Conservation (phyloP, 1,284 basidiomycete genomes). For the Dichomitus squalens region DNA sequence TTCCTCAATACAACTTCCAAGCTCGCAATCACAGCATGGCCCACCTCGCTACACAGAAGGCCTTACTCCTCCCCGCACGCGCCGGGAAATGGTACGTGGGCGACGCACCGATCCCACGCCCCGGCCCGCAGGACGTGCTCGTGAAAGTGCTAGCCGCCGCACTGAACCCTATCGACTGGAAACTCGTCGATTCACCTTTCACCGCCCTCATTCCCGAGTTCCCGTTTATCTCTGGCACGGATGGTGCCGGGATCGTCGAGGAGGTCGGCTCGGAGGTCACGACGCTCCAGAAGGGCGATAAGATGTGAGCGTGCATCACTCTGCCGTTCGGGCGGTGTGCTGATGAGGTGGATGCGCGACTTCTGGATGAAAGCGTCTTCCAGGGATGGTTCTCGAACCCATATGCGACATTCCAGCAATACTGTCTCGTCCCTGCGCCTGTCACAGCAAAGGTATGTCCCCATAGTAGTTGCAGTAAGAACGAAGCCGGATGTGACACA, state of each 20-base stretch:
- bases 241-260: slow-evolving; percentile 59
- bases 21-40: background rate
- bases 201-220: slow-evolving; percentile 36
- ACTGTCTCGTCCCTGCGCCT: slow-evolving; percentile 32
- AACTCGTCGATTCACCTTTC: slow-evolving; percentile 32
- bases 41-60: slow-evolving; percentile 22
- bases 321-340: background rate
- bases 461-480: too few species aligned
- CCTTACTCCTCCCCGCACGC: slow-evolving; percentile 26
- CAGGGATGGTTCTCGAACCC: slow-evolving; percentile 26
- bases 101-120: slow-evolving; percentile 27
- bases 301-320: slow-evolving; percentile 3
- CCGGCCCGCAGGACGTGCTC: slow-evolving; percentile 43
- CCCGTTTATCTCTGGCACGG: slow-evolving; percentile 55
- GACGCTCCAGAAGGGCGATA: slow-evolving; percentile 54
- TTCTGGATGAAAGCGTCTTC: slow-evolving; percentile 25
- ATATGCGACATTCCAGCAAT: slow-evolving; percentile 38
- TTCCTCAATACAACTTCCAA: background rate
- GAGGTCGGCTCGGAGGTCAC: slow-evolving; percentile 57
- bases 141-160: slow-evolving; percentile 42
- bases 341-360: background rate
- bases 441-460: slow-evolving; percentile 30
- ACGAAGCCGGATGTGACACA: background rate
- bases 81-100: slow-evolving; percentile 23
- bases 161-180: slow-evolving; percentile 46